A percentile compares a stretch with the other conserved stretches of the same genome.
Conservation (phyloP, 2,329 filamentous ascomycete species). For the Didymella glomerata region DNA sequence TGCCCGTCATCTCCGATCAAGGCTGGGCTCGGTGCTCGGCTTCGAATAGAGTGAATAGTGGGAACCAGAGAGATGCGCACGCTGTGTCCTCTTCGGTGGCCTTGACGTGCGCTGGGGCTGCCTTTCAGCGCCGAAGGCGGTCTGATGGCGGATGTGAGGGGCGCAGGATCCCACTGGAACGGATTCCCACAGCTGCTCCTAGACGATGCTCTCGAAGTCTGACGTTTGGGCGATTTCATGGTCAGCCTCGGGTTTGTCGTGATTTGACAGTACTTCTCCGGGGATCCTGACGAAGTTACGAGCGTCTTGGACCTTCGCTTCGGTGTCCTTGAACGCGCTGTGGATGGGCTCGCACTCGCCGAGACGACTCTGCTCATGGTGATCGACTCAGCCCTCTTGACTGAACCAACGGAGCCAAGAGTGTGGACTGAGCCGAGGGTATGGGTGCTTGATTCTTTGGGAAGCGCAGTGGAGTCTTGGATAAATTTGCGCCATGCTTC, state of each 20-base stretch:
- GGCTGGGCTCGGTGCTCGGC: slow-evolving; percentile 47
- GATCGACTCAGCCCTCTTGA: slow-evolving; percentile 48
- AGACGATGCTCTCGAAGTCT: slow-evolving; percentile 52
- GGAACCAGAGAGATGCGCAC: slow-evolving; percentile 57
- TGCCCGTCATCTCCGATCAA: slow-evolving; percentile 1
- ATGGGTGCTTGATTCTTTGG: slow-evolving; percentile 28
- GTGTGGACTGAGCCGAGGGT: slow-evolving; percentile 25
- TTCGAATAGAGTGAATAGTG: slow-evolving; percentile 52
- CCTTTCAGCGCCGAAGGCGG: slow-evolving; percentile 55
- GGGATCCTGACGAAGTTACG: slow-evolving; percentile 54
- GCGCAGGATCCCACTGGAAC: slow-evolving; percentile 56
- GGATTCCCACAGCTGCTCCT: slow-evolving; percentile 58
- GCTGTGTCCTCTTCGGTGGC: slow-evolving; percentile 55
- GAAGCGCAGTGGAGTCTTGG: slow-evolving; percentile 5
- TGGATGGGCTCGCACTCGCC: slow-evolving; percentile 31
- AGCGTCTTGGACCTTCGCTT: slow-evolving; percentile 43
- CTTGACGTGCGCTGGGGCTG: slow-evolving; percentile 55
- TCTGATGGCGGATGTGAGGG: slow-evolving; percentile 45
- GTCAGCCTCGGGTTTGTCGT: slow-evolving; percentile 43
- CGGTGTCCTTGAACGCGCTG: slow-evolving; percentile 45
- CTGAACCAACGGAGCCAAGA: slow-evolving; percentile 24
- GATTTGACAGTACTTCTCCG: slow-evolving; percentile 42
- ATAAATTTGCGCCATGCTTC: slow-evolving; percentile 12
- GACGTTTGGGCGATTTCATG: slow-evolving; percentile 45
- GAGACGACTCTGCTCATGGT: slow-evolving; percentile 49